Base-by-base conservation (phyloP, 306 rosid species). In the Lathyrus oleraceus region DNA sequence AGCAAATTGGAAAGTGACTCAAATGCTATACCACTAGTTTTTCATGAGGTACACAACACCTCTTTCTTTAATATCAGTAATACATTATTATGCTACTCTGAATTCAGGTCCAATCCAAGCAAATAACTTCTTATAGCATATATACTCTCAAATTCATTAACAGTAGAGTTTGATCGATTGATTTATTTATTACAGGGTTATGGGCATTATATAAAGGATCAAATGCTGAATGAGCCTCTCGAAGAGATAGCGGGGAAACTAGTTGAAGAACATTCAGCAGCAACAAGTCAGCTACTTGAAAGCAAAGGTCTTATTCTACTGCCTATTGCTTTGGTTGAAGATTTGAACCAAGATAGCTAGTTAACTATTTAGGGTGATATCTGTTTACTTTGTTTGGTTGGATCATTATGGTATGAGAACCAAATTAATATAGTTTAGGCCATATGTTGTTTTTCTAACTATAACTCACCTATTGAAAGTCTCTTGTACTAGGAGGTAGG, bases 161-260 rank as follows among this genome's bases (percentile, higher is more conserved):
- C 15, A 71, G 39, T 48, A 65, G 5, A 40, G 12, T 61, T 48
- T 62, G 30, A 2, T 14, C 11, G 21, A 3, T 48, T 3, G 10
- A 7, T 32, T 3, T 4, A 30, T 51, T 49, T 58, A 17, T 49
- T 52, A 17, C 85, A 92, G 98, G 98, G 96, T 56, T 90, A 85
- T 43, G 98, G 98, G 2, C 98, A 92, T 74, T 92, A 88, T 74
- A 81, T 79, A 30, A 75, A 74, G 77, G 85, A 85, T 48, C 82
- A 85, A 74, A 74, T 81, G 85, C 73, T 79, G 60, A 81, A 77
- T 61, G 98, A 92, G 75, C 96, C 98, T 36, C 86, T 92, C 13
- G 98, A 89, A 73, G 98, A 92, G 89, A 86, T 92, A 88, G 67
- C 88, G 67, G 96, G 91, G 52, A 92, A 89, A 71, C 74, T 90